A percentile compares a stretch with the other conserved stretches of the same genome.
Conservation (phyloP, 2,329 filamentous ascomycete species). For the Drechslerella dactyloides region DNA sequence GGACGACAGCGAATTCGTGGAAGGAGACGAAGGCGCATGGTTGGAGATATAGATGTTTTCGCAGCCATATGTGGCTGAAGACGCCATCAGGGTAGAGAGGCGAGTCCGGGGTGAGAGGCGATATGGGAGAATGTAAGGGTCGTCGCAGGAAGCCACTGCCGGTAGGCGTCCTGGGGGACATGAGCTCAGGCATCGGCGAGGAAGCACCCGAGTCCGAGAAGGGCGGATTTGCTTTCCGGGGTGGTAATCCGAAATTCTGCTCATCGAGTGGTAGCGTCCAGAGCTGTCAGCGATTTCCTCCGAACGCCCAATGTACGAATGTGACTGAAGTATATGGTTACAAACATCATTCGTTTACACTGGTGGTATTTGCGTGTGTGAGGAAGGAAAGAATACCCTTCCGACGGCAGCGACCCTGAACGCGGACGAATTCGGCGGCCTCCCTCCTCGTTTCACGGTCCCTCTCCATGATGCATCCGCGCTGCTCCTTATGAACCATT, state of each 20-base stretch:
- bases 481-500: conserved; percentile 73
- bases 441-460: conserved; percentile 62
- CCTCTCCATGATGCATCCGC: conserved; percentile 70
- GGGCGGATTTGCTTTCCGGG: conserved; percentile 68
- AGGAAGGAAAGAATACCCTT: conserved; percentile 70
- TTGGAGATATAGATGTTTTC: conserved; percentile 84
- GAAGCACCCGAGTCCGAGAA: conserved; percentile 61
- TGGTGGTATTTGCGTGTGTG: conserved; percentile 27
- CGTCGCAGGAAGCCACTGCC: conserved; percentile 27
- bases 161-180: conserved; percentile 60
- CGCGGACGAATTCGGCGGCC: conserved; percentile 61
- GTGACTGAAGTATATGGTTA: conserved; percentile 49
- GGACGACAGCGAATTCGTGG: conserved; percentile 68
- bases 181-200: conserved; percentile 58
- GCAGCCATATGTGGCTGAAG: conserved; percentile 79
- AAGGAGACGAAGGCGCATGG: conserved; percentile 82
- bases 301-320: conserved; percentile 35
- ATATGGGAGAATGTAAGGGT: conserved; percentile 82
- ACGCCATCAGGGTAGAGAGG: conserved; percentile 87
- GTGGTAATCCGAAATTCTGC: conserved; percentile 66
- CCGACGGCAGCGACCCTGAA: conserved; percentile 77
- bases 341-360: conserved; percentile 49
- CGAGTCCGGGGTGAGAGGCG: conserved; percentile 83
- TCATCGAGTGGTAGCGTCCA: conserved; percentile 48
- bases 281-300: conserved; percentile 25